Base-by-base conservation (phyloP, 371 early-diverging fungal species). In the Haplosporangium sp. region DNA sequence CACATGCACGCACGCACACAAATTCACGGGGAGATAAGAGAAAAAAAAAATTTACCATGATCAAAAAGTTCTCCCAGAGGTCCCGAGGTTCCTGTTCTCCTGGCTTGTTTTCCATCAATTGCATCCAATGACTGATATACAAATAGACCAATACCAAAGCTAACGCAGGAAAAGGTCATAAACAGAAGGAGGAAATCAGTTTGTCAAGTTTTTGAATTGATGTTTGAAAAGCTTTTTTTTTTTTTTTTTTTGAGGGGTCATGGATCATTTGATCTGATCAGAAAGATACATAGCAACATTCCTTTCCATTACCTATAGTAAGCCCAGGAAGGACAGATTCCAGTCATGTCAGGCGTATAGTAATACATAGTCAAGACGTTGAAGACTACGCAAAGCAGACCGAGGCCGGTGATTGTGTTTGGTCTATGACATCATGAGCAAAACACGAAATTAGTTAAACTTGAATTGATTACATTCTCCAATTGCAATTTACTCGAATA, bases 71-170 rank as follows among this genome's bases (percentile, higher is more conserved):
- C 97, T 20, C 99, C 99, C 62, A 99, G 84, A 15, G 99, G 97
- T 47, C 95, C 94, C 1, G 94, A 92, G 19, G 95, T 88, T 11
- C 94, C 93, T 34, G 98, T 98, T 71, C 95, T 87, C 67, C 99
- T 88, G 2, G 99, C 99, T 85, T 99, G 99, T 84, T 96, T 96
- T 48, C 99, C 99, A 83, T 99, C 99, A 63, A 99, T 94, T 75
- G 95, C 96, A 85, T 99, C 99, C 76, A 98, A 93, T 1, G 98
- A 96, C 61, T 95, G 96, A 84, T 98, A 99, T 11, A 97, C 84
- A 92, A 96, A 98, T 58, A 99, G 83, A 39, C 95, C 95, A 37
- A 94, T 66, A n/a, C 93, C 96, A 86, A 92, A 96, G 71, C 92
- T 94, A 52, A n/a, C 11, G 64, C 37, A 27, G 61, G 38, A 34